A percentile compares a stretch with the other conserved stretches of the same genome.
These are phyloP conservation scores for Pistacia atlantica DNA, from an alignment of 345 rosid genomes.

Conservation along the genomic window DNA sequence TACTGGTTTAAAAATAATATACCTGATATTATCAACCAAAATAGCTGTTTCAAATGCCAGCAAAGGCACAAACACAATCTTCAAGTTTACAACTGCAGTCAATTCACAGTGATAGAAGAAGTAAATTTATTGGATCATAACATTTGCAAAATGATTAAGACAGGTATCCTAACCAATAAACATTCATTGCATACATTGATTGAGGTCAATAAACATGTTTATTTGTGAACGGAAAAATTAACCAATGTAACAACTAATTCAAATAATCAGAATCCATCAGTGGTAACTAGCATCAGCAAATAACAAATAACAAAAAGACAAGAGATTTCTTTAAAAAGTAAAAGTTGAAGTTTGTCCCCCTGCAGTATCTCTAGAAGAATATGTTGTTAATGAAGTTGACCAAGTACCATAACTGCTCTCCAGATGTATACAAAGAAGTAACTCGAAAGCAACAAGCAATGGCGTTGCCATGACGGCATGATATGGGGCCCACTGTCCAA, in stretches of 20 bases:
- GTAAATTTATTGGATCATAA: conserved; percentile 16
- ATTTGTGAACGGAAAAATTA: not conserved
- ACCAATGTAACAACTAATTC: not conserved
- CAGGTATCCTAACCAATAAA: not conserved
- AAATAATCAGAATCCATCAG: not conserved
- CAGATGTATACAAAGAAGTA: conserved; percentile 78
- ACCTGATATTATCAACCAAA: conserved; percentile 91
- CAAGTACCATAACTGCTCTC: conserved; percentile 60
- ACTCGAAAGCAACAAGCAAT: conserved; percentile 80
- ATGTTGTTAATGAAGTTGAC: conserved; percentile 13
- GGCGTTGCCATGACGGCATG: conserved; percentile 80
- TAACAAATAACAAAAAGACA: not conserved
- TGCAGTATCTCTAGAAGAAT: conserved; percentile 10
- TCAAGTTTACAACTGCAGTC: conserved; percentile 74
- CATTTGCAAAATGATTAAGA: not conserved
- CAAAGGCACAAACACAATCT: conserved; percentile 80
- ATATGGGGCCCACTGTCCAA: conserved; percentile 90
- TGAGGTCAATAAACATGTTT: conserved; percentile 3
- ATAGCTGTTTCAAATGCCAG: conserved; percentile 70
- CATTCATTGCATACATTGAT: not conserved
- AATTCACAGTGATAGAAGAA: conserved; percentile 23
- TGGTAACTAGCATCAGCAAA: not conserved
- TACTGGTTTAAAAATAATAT: conserved; percentile 19
- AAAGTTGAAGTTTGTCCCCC: not conserved
- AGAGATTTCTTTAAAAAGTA: not conserved